Percentiles rank a stretch among this genome's conserved stretches.
Conservation (phyloP, 441 rosid genomes). For the Omphalea diandra region DNA sequence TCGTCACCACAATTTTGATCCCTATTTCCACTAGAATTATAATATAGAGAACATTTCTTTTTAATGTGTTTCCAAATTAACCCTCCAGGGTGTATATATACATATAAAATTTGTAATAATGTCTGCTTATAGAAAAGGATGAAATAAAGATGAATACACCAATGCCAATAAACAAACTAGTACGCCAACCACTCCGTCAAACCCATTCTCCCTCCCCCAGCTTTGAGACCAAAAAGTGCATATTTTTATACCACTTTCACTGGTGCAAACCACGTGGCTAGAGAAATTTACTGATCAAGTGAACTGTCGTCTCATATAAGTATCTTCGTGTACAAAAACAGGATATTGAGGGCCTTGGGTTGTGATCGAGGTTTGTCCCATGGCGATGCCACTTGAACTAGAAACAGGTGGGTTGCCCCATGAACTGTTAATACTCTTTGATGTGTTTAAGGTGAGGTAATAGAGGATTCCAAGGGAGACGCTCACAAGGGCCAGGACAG, state of each 20-base stretch:
- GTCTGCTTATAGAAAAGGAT: neutral
- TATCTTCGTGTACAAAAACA: slow-evolving; percentile 84
- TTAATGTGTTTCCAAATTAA: neutral
- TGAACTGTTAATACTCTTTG: slow-evolving; percentile 34
- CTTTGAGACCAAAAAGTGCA: neutral
- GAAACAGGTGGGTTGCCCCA: slow-evolving; percentile 35
- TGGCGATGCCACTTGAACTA: slow-evolving; percentile 56
- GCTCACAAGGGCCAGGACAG: slow-evolving; percentile 57
- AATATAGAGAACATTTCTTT: neutral
- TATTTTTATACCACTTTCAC: neutral
- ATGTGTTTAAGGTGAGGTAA: slow-evolving; percentile 50
- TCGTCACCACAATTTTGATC: no score
- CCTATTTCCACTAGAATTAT: neutral
- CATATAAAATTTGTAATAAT: neutral
- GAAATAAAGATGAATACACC: slow-evolving; percentile 3
- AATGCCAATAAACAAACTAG: neutral
- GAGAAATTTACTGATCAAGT: slow-evolving; percentile 37
- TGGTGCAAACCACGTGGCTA: neutral
- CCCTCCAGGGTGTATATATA: neutral
- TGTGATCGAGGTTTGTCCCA: slow-evolving; percentile 83
- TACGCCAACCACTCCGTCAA: neutral
- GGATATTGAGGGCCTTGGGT: slow-evolving; percentile 52
- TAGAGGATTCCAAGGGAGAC: slow-evolving; percentile 64
- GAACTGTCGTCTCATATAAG: slow-evolving; percentile 76
- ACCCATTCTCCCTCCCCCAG: neutral